Conservation (phyloP, 2,329 filamentous ascomycete genomes). For the Ceratocystis smalleyi region DNA sequence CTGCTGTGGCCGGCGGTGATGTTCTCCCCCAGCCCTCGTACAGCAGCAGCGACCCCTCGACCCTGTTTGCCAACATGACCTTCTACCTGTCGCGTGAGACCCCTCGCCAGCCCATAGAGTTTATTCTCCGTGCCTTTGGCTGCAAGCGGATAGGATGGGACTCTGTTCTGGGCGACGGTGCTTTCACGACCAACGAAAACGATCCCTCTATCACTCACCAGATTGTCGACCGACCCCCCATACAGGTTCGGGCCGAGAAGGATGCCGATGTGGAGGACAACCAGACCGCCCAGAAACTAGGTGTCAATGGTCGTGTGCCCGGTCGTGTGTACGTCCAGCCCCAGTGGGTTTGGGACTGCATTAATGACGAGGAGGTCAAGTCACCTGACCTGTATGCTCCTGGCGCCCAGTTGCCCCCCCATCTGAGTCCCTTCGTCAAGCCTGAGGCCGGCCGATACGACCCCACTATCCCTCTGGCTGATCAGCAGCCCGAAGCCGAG, state of each 20-base stretch:
- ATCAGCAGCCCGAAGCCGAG: constrained; percentile 78
- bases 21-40: constrained; percentile 62
- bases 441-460: constrained; percentile 77
- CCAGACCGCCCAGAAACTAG: constrained; percentile 44
- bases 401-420: constrained; percentile 76
- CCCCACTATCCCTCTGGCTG: constrained; percentile 67
- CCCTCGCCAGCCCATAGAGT: constrained; percentile 77
- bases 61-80: constrained; percentile 77
- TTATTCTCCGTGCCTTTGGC: constrained; percentile 82
- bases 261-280: constrained; percentile 37
- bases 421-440: constrained; percentile 93
- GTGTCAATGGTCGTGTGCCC: constrained; percentile 59
- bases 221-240: constrained; percentile 75
- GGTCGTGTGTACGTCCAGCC: constrained; percentile 87
- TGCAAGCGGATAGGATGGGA: constrained; percentile 97
- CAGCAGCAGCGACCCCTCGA: constrained; percentile 49
- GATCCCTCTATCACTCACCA: constrained; percentile 90
- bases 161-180: constrained; percentile 71
- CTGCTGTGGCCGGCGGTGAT: constrained; percentile 70
- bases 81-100: constrained; percentile 91
- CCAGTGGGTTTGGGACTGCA: constrained; percentile 96
- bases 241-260: constrained; percentile 42
- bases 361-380: constrained; percentile 83
- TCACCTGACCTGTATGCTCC: constrained; percentile 78
- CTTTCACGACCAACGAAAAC: constrained; percentile 77